phyloP scores from a whole-genome alignment of 2,329 filamentous ascomycete species.

The Chrysoporthe puriensis region DNA sequence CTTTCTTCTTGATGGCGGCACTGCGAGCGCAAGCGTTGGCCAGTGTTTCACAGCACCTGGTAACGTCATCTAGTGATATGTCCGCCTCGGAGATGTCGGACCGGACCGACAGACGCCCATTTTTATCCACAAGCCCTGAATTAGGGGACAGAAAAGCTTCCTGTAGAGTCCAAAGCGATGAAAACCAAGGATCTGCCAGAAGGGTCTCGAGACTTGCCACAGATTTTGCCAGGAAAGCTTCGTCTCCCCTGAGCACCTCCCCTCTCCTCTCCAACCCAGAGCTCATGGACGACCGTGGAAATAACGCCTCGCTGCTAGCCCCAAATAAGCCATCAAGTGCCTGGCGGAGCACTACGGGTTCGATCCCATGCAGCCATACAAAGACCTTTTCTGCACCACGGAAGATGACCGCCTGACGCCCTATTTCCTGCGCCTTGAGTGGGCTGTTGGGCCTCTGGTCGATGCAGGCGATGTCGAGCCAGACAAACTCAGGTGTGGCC shows the following conservation, averaged over 20 bases:
- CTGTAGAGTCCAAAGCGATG: conserved; percentile 13
- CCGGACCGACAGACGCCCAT: neutral
- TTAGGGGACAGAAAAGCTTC: conserved; percentile 11
- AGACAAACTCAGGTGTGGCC: conserved; percentile 4
- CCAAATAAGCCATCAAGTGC: neutral
- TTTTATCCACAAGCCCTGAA: neutral
- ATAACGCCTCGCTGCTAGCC: neutral
- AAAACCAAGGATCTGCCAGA: conserved; percentile 13
- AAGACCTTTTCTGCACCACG: conserved; percentile 9
- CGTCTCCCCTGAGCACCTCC: neutral
- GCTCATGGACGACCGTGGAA: neutral
- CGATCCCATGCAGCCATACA: conserved; percentile 8
- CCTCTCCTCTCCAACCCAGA: neutral
- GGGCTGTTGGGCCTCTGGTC: conserved; percentile 1
- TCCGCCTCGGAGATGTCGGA: neutral
- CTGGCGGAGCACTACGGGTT: neutral
- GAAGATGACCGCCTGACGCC: conserved; percentile 15
- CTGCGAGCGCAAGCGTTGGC: neutral
- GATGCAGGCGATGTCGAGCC: neutral
- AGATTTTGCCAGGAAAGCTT: conserved; percentile 4
- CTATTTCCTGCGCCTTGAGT: conserved; percentile 11
- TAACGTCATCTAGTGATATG: conserved; percentile 6
- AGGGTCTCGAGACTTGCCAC: neutral
- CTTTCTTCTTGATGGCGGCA: neutral
- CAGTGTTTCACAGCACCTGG: neutral